These are phyloP conservation scores for Phytophthora rubi DNA, from an alignment of 352 stramenopile species.

Conservation along the genomic window DNA sequence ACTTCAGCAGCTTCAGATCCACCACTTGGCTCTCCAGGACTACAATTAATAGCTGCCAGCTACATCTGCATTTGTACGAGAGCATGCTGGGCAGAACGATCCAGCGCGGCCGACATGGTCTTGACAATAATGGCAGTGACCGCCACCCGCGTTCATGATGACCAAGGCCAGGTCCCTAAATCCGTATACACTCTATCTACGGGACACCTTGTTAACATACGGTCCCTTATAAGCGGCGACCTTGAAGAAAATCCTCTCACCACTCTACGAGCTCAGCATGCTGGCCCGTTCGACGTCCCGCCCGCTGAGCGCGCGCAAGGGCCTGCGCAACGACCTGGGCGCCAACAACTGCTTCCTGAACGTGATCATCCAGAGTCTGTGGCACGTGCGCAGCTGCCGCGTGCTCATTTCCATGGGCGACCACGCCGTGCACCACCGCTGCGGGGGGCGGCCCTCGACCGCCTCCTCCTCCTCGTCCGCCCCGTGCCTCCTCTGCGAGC, in stretches of 20 bases:
- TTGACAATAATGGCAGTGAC: constrained; percentile 26
- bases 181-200: too few relatives aligned
- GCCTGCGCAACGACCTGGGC: constrained; percentile 83
- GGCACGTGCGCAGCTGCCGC: constrained; percentile 87
- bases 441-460: constrained; percentile 44
- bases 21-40: too few relatives aligned
- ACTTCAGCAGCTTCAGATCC: constrained; percentile 28
- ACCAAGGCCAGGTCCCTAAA: too few relatives aligned
- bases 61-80: constrained; percentile 35
- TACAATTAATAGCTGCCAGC: not conserved
- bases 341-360: constrained; percentile 94
- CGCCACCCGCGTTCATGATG: not conserved
- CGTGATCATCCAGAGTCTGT: constrained; percentile 92
- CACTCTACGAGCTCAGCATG: not conserved
- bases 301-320: constrained; percentile 71
- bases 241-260: too few relatives aligned
- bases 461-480: constrained; percentile 1
- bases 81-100: constrained; percentile 20
- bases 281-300: constrained; percentile 4
- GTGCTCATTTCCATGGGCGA: constrained; percentile 80
- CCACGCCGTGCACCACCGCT: constrained; percentile 79
- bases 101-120: constrained; percentile 22
- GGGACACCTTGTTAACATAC: too few relatives aligned
- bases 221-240: too few relatives aligned
- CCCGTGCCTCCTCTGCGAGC: constrained; percentile 80